These are phyloP conservation scores for Casuarina equisetifolia DNA, from an alignment of 306 rosid genomes.

Conservation along the genomic window DNA sequence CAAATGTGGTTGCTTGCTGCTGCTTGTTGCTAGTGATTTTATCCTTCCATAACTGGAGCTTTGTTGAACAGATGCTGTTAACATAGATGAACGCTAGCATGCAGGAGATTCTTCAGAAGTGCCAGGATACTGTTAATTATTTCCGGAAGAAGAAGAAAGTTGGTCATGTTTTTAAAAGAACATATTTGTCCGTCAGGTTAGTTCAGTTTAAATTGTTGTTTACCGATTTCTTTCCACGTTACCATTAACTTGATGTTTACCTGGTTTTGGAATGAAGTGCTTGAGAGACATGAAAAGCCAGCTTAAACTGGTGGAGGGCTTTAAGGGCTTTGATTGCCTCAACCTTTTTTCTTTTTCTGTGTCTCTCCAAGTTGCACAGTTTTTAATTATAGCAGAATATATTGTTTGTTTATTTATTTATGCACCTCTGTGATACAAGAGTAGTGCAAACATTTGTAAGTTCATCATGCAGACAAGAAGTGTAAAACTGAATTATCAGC, in stretches of 20 bases:
- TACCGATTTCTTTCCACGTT: no score
- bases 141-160: slow-evolving; percentile 58
- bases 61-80: slow-evolving; percentile 56
- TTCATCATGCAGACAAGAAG: neutral
- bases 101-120: slow-evolving; percentile 54
- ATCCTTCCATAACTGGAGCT: slow-evolving; percentile 19
- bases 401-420: neutral
- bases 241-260: slow-evolving; percentile 12
- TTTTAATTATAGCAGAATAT: neutral
- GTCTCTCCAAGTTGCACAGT: neutral
- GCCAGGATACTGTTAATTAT: slow-evolving; percentile 54
- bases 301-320: neutral
- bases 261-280: neutral
- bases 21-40: slow-evolving; percentile 17
- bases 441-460: neutral
- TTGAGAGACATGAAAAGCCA: neutral
- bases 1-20: neutral
- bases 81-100: slow-evolving; percentile 47
- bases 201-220: slow-evolving; percentile 6
- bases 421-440: neutral
- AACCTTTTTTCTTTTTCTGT: neutral
- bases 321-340: neutral
- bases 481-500: neutral
- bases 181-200: slow-evolving; percentile 57
- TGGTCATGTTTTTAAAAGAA: slow-evolving; percentile 38